Percentiles rank a stretch among this genome's conserved stretches.
Evolutionary conservation across 306 rosid genomes (phyloP).

Genomic region (Prunus mira): DNA sequence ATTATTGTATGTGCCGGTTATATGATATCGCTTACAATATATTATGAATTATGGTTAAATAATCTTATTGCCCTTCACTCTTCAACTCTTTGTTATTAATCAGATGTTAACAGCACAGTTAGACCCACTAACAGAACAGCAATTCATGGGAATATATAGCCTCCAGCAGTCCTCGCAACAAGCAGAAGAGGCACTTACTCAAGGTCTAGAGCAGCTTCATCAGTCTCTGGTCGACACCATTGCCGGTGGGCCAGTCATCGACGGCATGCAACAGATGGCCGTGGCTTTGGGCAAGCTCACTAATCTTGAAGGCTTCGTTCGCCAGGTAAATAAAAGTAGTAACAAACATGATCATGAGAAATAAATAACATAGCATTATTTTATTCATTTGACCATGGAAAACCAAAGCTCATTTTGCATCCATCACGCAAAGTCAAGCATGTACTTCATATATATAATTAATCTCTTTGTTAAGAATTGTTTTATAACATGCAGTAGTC

Average conservation of each 20-base stretch:
- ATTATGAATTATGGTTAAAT: neutral
- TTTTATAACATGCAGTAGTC: neutral
- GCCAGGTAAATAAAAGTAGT: conserved; percentile 52
- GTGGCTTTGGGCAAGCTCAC: conserved; percentile 67
- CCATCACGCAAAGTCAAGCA: neutral
- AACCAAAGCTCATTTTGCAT: neutral
- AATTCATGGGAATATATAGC: conserved; percentile 54
- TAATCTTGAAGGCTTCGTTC: conserved; percentile 79
- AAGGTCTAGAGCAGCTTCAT: conserved; percentile 86
- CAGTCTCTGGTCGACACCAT: conserved; percentile 68
- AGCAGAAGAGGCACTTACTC: conserved; percentile 86
- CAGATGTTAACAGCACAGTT: conserved; percentile 74
- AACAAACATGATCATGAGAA: neutral
- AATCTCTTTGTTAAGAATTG: neutral
- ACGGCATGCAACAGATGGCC: conserved; percentile 83
- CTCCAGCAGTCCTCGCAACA: conserved; percentile 65
- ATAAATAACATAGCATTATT: neutral
- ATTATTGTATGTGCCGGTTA: neutral
- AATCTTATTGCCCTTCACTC: neutral
- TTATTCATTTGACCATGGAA: neutral
- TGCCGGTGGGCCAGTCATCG: conserved; percentile 45
- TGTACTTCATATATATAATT: neutral
- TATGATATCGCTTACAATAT: neutral
- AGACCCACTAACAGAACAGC: conserved; percentile 86
- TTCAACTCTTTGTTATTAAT: neutral